These are phyloP conservation scores for Voacanga thouarsii DNA, from an alignment of 257 asterid genomes.

Conservation along the genomic window DNA sequence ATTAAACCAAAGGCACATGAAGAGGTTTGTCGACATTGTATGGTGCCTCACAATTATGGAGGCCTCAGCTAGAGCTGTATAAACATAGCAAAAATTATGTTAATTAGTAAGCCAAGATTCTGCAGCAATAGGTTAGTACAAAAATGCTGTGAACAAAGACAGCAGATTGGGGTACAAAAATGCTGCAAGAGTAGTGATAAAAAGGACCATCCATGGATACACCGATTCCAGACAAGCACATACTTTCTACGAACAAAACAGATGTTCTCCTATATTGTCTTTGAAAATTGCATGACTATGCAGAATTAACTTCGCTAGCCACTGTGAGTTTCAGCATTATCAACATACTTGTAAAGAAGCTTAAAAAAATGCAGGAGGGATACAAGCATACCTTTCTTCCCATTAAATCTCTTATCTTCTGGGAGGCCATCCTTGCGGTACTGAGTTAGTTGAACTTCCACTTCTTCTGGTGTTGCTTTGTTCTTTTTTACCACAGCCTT, in stretches of 20 bases:
- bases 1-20: conserved; percentile 92
- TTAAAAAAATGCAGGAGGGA: background rate
- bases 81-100: background rate
- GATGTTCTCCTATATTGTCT: background rate
- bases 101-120: background rate
- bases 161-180: background rate
- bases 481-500: conserved; percentile 94
- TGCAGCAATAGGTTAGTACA: background rate
- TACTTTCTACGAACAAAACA: background rate
- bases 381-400: conserved; percentile 76
- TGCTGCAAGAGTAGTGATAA: background rate
- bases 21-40: conserved; percentile 57
- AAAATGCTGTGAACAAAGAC: background rate
- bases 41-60: conserved; percentile 96
- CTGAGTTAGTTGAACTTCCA: conserved; percentile 76
- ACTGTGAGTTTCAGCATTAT: background rate
- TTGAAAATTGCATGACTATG: background rate
- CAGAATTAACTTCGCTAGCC: background rate
- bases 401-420: conserved; percentile 84
- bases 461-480: conserved; percentile 96
- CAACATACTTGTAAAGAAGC: background rate
- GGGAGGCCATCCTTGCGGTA: conserved; percentile 85
- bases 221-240: background rate
- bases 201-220: background rate
- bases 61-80: conserved; percentile 96